Base-by-base conservation (phyloP, 2,329 filamentous ascomycete genomes). In the Aciculosporium take region DNA sequence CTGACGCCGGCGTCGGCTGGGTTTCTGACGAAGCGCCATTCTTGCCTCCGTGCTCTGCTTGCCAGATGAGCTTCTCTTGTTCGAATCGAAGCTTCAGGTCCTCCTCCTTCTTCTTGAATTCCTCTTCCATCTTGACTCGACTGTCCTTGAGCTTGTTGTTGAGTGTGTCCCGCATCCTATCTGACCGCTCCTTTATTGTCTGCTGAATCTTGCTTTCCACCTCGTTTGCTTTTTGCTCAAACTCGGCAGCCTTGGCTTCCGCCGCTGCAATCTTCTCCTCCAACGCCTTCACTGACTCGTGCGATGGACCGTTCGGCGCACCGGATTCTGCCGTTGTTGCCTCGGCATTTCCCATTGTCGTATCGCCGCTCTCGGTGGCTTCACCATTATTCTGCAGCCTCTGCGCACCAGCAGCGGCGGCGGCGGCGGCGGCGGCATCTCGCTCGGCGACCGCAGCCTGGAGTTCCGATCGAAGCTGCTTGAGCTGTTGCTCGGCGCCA, bases 61-160 rank as follows among this genome's bases (percentile, higher is more conserved):
- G 63, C 66, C 74, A 73, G 35, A 77, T 79, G 44, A 72, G 68
- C 51, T 72, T 72, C 55, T 81, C 76, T 51, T 79, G 79, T 51
- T 79, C 74, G 28, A 79, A 66, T 47, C 65, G 68, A 35, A 76
- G 58, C 48, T 74, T 73, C 34, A 69, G 58, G 33, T 72, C 66
- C 30, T 65, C 66, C 20, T 68, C 64, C 51, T 74, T 73, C 45
- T 69, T 67, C 52, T 74, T 74, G 42, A 64, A 66, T 44, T 72
- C 66, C 25, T 69, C 67, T 39, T 70, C 67, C 47, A 67, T 61
- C 45, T 68, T 64, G 39, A 67, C 59, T 48, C 70, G 72, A 34
- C 78, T 72, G 50, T 85, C 84, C 43, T 68, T 74, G 13, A 94
- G 67, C 55, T 82, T 85, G 54, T 75, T 78, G 51, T 79, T 81